Evolutionary conservation across 257 asterid species (phyloP).

Genomic region (Anisodus acutangulus): DNA sequence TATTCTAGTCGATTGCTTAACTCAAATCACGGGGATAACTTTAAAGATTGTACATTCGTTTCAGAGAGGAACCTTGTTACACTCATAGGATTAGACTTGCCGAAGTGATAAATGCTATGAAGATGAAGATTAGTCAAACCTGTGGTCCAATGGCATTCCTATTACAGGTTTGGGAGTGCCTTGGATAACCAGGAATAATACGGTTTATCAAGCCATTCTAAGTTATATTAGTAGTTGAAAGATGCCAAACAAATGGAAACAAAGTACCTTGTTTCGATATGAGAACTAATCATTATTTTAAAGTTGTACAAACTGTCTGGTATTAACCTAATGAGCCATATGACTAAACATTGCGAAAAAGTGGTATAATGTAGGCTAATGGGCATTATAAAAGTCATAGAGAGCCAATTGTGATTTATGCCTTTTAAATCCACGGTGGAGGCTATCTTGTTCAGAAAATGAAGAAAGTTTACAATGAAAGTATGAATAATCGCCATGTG

Average conservation of each 20-base stretch:
- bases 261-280: not conserved
- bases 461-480: not conserved
- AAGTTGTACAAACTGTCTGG: not conserved
- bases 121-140: not conserved
- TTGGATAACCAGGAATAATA: not conserved
- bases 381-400: not conserved
- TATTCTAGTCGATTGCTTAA: not conserved
- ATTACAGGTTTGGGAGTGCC: not conserved
- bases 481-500: not conserved
- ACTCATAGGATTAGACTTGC: not conserved
- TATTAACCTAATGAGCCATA: slow-evolving; percentile 1
- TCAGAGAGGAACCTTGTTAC: not conserved
- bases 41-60: not conserved
- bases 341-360: not conserved
- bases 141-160: not conserved
- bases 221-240: not conserved
- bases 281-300: not conserved
- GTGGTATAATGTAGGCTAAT: not conserved
- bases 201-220: not conserved
- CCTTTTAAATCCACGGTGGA: not conserved
- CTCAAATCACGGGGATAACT: not conserved
- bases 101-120: not conserved
- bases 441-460: not conserved
- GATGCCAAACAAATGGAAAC: not conserved
- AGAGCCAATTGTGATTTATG: not conserved